These are phyloP conservation scores for Euphorbia pulcherrima DNA, from an alignment of 345 rosid species.

Conservation along the genomic window DNA sequence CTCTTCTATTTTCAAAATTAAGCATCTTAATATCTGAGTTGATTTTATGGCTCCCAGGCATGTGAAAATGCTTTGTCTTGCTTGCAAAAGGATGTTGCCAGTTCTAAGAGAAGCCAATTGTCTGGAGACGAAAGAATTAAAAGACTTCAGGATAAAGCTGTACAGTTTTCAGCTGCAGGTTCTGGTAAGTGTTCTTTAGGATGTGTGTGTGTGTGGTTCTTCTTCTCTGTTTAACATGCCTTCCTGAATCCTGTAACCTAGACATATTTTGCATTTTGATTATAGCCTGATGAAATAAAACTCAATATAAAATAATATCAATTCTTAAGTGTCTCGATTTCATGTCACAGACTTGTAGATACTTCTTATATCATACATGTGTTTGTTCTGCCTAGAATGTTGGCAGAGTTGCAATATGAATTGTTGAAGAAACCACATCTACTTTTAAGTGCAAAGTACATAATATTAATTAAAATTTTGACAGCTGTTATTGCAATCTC, in stretches of 20 bases:
- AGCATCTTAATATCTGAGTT: neutral
- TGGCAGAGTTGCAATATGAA: neutral
- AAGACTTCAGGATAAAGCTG: conserved; percentile 49
- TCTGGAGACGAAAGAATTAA: conserved; percentile 28
- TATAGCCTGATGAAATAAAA: neutral
- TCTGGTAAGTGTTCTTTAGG: conserved; percentile 47
- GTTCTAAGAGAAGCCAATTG: conserved; percentile 22
- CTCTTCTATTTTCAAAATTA: neutral
- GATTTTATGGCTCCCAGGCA: conserved; percentile 36
- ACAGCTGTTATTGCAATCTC: too few relatives aligned
- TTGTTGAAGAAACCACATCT: neutral
- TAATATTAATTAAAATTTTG: too few relatives aligned
- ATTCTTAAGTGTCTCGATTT: too few relatives aligned
- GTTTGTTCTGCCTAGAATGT: neutral
- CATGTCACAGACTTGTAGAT: too few relatives aligned
- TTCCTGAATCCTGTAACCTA: neutral
- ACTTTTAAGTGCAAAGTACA: too few relatives aligned
- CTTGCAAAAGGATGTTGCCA: conserved; percentile 30
- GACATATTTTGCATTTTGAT: too few relatives aligned
- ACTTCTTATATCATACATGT: neutral
- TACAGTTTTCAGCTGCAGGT: conserved; percentile 39
- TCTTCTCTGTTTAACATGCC: neutral
- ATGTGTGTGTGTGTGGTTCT: neutral
- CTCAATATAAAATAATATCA: too few relatives aligned
- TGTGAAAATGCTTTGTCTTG: conserved; percentile 52